phyloP scores from a whole-genome alignment of 2,329 filamentous ascomycete genomes.

The Alternaria longipes region DNA sequence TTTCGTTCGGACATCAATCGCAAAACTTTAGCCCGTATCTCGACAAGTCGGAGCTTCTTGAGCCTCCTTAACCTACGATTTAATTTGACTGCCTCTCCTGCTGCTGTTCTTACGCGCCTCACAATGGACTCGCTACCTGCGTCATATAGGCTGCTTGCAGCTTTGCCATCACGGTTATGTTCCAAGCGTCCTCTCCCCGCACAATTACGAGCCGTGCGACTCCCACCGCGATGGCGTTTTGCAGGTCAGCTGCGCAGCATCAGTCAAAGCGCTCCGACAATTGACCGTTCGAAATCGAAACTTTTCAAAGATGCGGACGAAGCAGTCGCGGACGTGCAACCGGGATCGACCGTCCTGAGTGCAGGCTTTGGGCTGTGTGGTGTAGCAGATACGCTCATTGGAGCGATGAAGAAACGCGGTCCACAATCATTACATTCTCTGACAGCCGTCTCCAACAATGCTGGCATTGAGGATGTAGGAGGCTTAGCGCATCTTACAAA shows the following conservation, averaged over 20 bases:
- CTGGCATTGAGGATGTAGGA: constrained; percentile 70
- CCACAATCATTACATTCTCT: constrained; percentile 55
- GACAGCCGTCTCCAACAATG: constrained; percentile 84
- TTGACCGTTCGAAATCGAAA: constrained; percentile 50
- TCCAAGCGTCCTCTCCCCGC: constrained; percentile 38
- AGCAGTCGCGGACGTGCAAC: constrained; percentile 50
- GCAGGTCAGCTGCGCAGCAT: constrained; percentile 35
- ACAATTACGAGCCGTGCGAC: constrained; percentile 34
- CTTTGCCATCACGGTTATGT: constrained; percentile 41
- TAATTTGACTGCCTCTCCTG: constrained; percentile 4
- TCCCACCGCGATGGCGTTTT: constrained; percentile 34
- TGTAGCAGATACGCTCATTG: constrained; percentile 51
- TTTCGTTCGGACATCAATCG: constrained; percentile 9
- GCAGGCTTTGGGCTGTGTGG: constrained; percentile 53
- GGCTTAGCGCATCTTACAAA: constrained; percentile 75
- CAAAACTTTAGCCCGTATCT: neutral
- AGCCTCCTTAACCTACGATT: constrained; percentile 3
- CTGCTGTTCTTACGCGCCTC: constrained; percentile 5
- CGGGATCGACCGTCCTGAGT: constrained; percentile 50
- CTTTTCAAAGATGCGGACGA: constrained; percentile 50
- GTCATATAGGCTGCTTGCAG: constrained; percentile 41
- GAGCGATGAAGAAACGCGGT: constrained; percentile 46
- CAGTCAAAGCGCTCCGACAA: constrained; percentile 39
- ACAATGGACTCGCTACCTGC: constrained; percentile 43
- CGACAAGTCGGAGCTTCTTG: constrained; percentile 12